Base-by-base conservation (phyloP, 306 rosid genomes). In the Prunus fruticosa region DNA sequence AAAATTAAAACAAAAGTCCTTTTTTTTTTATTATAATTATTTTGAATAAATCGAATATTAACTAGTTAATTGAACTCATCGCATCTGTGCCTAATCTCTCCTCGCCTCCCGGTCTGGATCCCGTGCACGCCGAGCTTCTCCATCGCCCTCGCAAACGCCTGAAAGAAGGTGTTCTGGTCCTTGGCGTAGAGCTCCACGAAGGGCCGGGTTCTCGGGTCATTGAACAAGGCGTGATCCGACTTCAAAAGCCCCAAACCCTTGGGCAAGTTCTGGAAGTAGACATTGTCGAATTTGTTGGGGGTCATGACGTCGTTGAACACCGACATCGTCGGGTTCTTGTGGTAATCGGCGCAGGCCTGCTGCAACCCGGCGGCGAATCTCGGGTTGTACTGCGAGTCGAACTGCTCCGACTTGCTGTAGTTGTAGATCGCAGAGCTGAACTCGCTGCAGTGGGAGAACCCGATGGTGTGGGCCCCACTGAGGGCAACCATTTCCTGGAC, bases 31-130 rank as follows among this genome's bases (percentile, higher is more conserved):
- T 27, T 62, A 38, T 73, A 3, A 22, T 23, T 12, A 18, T 49
- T 49, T 14, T 14, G 66, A 28, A 62, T 14, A n/a, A 28, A 62
- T 6, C 20, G 67, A 27, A 62, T 16, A 28, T 16, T 51, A 23
- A 49, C 3, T 11, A 51, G 63, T 81, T 69, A 93, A 80, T 93
- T 93, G 67, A 91, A 65, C 65, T 83, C 90, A 78, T 93, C 98
- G 70, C 98, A 93, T 73, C 97, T 83, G 66, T 87, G 92, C 57
- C 98, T 84, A 79, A 93, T 91, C 86, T 93, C 97, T 23, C 98
- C 98, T 23, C 25, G 79, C 64, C 85, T 79, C 19, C 97, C 97
- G 0, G 96, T 89, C 38, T 84, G 53, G 13, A 93, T 86, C 2
- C 88, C 85, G 57, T 86, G 72, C 19, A 84, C 69, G 61, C 98